These are phyloP conservation scores for Gracilaria vermiculophylla DNA, from an alignment of 23 red algal genomes.

Conservation along the genomic window DNA sequence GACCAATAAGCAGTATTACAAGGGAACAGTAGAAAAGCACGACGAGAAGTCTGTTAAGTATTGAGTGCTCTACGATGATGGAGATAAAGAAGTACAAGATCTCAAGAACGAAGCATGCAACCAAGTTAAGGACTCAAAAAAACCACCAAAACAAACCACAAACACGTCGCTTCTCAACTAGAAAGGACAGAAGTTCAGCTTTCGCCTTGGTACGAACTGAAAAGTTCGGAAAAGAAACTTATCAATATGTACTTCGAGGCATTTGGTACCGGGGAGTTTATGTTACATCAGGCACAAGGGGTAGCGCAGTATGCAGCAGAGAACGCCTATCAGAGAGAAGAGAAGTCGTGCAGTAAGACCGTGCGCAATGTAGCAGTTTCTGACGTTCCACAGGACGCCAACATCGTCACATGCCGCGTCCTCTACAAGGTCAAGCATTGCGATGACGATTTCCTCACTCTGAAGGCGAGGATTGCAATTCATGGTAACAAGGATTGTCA, in stretches of 20 bases:
- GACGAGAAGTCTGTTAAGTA: background rate
- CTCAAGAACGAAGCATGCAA: background rate
- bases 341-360: background rate
- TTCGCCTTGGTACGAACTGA: constrained; percentile 1
- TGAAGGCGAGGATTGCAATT: constrained; percentile 37
- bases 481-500: constrained; percentile 39
- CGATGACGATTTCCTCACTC: constrained; percentile 15
- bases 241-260: background rate
- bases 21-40: background rate
- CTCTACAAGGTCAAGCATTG: constrained; percentile 36
- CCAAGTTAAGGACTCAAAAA: too few relatives aligned
- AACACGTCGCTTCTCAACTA: too few relatives aligned
- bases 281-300: constrained; percentile 12
- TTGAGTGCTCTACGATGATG: background rate
- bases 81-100: background rate
- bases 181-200: background rate
- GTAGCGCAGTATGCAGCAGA: background rate
- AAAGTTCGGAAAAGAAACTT: background rate
- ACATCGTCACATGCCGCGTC: constrained; percentile 6
- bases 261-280: background rate
- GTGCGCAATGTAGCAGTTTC: background rate
- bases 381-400: background rate
- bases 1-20: background rate
- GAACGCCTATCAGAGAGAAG: constrained; percentile 17
- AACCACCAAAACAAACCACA: too few relatives aligned